Base-by-base conservation (phyloP, 2,329 filamentous ascomycete genomes). In the Colletotrichum agaves region DNA sequence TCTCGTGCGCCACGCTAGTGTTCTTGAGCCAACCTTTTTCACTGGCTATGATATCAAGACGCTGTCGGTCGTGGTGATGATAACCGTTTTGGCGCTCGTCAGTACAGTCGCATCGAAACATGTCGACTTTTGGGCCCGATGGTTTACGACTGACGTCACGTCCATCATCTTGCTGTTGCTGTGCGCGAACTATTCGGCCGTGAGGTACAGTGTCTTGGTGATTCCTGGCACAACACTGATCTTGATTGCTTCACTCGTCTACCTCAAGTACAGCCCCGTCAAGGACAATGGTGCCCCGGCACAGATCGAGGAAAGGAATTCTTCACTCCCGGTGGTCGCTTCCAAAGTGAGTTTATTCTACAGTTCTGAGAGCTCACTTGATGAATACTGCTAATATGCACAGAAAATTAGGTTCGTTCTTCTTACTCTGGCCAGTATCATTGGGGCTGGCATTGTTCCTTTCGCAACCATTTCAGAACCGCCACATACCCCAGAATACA, bases 41-140 rank as follows among this genome's bases (percentile, higher is more conserved):
- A 11, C 63, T 13, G 72, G 72, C 8, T 72, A 72, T 49, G 67
- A 66, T 31, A 72, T 71, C 21, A 72, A 69, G 5, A 74, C 74
- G 5, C 62, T 74, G 37, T 69, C 76, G 60, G 74, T 78, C 4
- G 71, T 78, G n/a, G 27, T 75, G 4, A 72, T 73, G 57, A 75
- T 74, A 49, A 73, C 76, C 17, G 70, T 75, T 41, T 71, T 75
- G 43, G 75, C 75, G 4, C 64, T 77, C 7, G 73, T 74, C 2
- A 74, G 74, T 37, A 77, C 75, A 3, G 72, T 71, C 3, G 73
- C 76, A 4, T 76, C 76, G 58, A 76, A 74, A 67, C 75, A 75
- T 31, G 5, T 75, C 58, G 73, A 77, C 57, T 72, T 74, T 8
- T 70, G 75, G 57, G 70, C 75, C 52, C 75, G 76, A 59, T 77